Evolutionary conservation across 2,329 filamentous ascomycete species (phyloP).

Genomic region (Paecilomyces sp.): DNA sequence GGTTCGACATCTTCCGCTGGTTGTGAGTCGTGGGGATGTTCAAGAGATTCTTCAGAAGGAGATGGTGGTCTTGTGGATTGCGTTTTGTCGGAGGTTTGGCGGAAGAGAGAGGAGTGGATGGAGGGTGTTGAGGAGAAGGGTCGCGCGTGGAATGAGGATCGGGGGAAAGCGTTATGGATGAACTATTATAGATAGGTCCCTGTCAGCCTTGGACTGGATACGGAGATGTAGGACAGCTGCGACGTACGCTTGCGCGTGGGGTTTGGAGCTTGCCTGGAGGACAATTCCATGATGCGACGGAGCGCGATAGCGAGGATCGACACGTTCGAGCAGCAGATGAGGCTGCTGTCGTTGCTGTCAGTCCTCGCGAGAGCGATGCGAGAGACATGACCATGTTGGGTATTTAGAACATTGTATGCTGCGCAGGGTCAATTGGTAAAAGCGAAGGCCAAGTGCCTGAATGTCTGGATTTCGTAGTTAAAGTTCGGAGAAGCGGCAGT

Average conservation of each 20-base stretch:
- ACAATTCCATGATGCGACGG: neutral
- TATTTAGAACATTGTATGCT: neutral
- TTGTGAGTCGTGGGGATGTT: neutral
- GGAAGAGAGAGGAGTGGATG: neutral
- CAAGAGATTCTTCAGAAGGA: neutral
- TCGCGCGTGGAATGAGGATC: neutral
- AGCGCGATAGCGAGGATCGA: neutral
- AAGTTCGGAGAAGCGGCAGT: neutral
- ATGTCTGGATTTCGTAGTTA: neutral
- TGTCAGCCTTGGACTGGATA: neutral
- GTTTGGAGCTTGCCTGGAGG: neutral
- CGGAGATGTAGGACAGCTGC: neutral
- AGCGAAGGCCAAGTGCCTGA: neutral
- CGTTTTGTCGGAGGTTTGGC: neutral
- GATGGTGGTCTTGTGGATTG: neutral
- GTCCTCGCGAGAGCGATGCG: neutral
- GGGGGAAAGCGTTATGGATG: neutral
- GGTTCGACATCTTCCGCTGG: slow-evolving; percentile 2
- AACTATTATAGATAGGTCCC: neutral
- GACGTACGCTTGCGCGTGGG: neutral
- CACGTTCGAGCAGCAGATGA: neutral
- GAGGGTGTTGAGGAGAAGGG: neutral
- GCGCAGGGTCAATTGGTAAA: neutral
- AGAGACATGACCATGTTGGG: neutral
- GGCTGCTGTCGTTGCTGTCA: neutral